Evolutionary conservation across 2,329 filamentous ascomycete species (phyloP), one percentile per base, ranked within the genome.

Genomic region (Lasiodiplodia theobromae): DNA sequence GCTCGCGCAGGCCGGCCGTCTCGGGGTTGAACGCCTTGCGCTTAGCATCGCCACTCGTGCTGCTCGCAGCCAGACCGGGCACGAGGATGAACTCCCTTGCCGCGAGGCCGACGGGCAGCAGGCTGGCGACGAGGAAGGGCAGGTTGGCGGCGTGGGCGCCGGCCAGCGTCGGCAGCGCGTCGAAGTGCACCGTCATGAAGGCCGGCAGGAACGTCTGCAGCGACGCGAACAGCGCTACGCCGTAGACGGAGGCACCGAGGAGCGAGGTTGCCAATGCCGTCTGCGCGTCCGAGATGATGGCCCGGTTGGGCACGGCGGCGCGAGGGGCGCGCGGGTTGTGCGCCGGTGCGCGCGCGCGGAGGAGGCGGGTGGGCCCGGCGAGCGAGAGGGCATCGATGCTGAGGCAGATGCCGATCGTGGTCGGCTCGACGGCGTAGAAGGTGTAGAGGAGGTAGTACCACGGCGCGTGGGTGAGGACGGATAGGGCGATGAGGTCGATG

Each of bases 1-100:
- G 95, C 79, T 96, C 87, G 31, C 83, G 80, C 21, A 96, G 83
- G 0, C 86, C 88, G 1, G 92, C 90, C 18, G 83, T 86, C 31
- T 83, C 86, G 0, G 91, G 87, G 72, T 93, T 84, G 74, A 93
- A 93, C 31, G 82, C 79, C 72, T 84, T 80, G 66, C 84, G 84
- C 70, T 89, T 73, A 8, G 74, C 70, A 12, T 76, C 72, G 4
- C 82, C 84, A 31, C 80, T 82, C 31, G 84, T 86, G 0, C 86
- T 84, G 5, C 84, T 83, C 62, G 84, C 84, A 83, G 85, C 81
- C 21, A 88, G 86, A 25, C 88, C 86, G 2, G 91, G 89, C 49
- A 88, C 87, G 78, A 97, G 96, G 72, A 97, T 88, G 77, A 96
- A 95, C 56, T 87, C 86, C 70, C 89, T 89, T 4, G 91, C 89